A percentile compares a stretch with the other conserved stretches of the same genome.
Evolutionary conservation across 192 early-diverging fungal species (phyloP).

Genomic region (Podila horticola): DNA sequence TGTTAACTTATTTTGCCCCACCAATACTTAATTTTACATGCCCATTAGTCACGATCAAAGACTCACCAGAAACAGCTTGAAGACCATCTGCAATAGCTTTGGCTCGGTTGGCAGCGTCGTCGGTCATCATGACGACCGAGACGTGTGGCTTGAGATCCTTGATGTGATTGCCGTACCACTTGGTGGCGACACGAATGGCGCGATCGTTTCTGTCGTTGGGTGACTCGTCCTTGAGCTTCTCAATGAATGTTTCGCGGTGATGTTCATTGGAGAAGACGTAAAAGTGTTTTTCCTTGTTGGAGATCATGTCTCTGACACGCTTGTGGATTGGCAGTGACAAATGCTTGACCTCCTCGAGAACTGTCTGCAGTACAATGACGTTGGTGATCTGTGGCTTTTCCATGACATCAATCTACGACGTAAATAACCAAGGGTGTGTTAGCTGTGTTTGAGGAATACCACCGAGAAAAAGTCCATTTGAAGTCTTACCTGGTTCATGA

Average conservation of each 20-base stretch:
- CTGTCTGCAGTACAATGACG: conserved; percentile 94
- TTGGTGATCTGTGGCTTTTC: conserved; percentile 89
- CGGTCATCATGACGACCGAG: conserved; percentile 80
- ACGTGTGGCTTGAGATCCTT: conserved; percentile 48
- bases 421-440: neutral
- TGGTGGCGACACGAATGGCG: conserved; percentile 86
- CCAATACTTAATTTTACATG: neutral
- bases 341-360: conserved; percentile 91
- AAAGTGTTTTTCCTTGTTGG: conserved; percentile 79
- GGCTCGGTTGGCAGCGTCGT: conserved; percentile 89
- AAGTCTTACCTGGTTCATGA: conserved; percentile 81
- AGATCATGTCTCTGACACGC: conserved; percentile 77
- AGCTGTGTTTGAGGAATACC: neutral
- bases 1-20: neutral
- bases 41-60: neutral
- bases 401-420: conserved; percentile 87
- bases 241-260: conserved; percentile 89
- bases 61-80: conserved; percentile 70
- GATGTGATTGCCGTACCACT: conserved; percentile 89
- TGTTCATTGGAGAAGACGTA: conserved; percentile 98
- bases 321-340: conserved; percentile 83
- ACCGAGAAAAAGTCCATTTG: too few relatives aligned
- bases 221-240: conserved; percentile 81
- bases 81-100: conserved; percentile 75
- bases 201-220: conserved; percentile 97